Base-by-base conservation (phyloP, 306 rosid genomes). In the Biancaea sappan region DNA sequence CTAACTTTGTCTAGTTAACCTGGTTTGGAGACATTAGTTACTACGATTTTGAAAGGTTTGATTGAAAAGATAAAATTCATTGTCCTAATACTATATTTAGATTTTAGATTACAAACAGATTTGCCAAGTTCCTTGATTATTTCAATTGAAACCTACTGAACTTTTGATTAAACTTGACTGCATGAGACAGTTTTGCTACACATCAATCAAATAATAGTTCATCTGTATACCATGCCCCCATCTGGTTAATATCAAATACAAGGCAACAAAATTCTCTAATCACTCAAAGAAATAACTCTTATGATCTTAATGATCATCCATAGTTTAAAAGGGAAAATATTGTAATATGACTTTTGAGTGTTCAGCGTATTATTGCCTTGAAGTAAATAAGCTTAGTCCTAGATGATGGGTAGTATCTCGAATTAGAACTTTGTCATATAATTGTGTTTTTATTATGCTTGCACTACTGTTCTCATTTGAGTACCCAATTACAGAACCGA, bases 311-410 rank as follows among this genome's bases (percentile, higher is more conserved):
- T 40, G 31, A 46, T 66, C 66, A 22, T 59, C 5, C 0, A 21
- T 54, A 37, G 7, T 13, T 54, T 57, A 14, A 66, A 14, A 28
- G 16, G 15, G 35, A 37, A 54, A 70, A 10, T 10, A 65, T 46
- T 38, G 10, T 25, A 34, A 11, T 34, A 73, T 44, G 22, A 46
- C 43, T 19, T 53, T 46, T 51, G 14, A 18, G 44, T 26, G 51
- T 70, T 18, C 16, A 53, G 15, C 21, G 71, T 29, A 21, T 56
- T 43, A 25, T 69, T 77, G 48, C 61, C 2, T 38, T 77, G 28
- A 34, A 34, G 50, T 26, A 41, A 31, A 47, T 19, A 50, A 60
- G 66, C 18, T 60, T 51, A 16, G 60, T 51, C 16, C 50, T 26
- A 38, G 47, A 58, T 25, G 56, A 7, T 26, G 25, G 60, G 24